Evolutionary conservation across 2,329 filamentous ascomycete genomes (phyloP).

Genomic region (Cladosporium sp.): DNA sequence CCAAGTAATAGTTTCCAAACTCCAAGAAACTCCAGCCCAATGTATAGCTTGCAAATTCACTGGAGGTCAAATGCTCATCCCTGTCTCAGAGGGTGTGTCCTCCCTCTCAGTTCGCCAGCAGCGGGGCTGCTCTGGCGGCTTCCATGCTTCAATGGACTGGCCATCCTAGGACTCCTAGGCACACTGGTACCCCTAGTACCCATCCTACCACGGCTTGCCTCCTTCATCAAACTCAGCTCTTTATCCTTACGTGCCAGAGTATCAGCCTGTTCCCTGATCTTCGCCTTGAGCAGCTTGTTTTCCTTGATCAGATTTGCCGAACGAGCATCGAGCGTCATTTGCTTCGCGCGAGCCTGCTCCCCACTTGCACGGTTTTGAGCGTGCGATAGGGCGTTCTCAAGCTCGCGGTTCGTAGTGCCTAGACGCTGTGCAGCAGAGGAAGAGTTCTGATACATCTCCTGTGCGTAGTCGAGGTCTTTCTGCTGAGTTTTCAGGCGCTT

Average conservation of each 20-base stretch:
- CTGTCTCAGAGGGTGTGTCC: conserved; percentile 11
- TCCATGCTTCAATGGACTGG: conserved; percentile 28
- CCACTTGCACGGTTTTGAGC: conserved; percentile 26
- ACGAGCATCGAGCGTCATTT: conserved; percentile 23
- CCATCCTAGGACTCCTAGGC: conserved; percentile 33
- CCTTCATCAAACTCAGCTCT: conserved; percentile 31
- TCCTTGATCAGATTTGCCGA: conserved; percentile 22
- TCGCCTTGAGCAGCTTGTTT: conserved; percentile 25
- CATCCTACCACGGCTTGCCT: conserved; percentile 30
- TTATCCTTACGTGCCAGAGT: conserved; percentile 31
- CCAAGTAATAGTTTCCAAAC: neutral
- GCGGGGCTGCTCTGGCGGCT: conserved; percentile 30
- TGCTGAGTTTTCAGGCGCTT: conserved; percentile 33
- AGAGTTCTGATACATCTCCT: conserved; percentile 56
- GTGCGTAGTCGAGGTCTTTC: conserved; percentile 54
- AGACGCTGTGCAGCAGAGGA: conserved; percentile 47
- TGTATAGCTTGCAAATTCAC: too few species aligned
- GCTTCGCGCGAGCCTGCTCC: conserved; percentile 23
- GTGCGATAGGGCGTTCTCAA: conserved; percentile 35
- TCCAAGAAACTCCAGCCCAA: neutral
- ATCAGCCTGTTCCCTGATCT: conserved; percentile 26
- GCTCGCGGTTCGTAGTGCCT: conserved; percentile 43
- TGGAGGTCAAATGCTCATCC: neutral
- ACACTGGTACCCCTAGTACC: conserved; percentile 34
- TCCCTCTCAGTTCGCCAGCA: conserved; percentile 19